Evolutionary conservation across 257 asterid species (phyloP).

Genomic region (Nicotiana obtusifolia): DNA sequence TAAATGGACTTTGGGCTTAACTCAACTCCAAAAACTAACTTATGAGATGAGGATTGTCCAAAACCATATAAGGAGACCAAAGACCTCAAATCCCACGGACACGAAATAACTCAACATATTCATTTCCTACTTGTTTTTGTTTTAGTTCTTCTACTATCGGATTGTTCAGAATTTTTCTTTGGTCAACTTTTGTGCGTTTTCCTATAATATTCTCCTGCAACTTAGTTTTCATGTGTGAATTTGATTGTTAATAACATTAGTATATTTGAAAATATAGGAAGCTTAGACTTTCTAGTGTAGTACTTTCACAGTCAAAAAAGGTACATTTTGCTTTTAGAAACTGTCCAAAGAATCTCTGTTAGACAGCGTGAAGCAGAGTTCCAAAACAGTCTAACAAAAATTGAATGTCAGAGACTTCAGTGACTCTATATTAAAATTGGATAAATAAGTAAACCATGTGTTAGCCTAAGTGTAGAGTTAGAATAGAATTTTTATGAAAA

Average conservation of each 20-base stretch:
- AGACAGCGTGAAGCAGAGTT: slow-evolving; percentile 1
- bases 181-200: neutral
- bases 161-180: neutral
- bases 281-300: neutral
- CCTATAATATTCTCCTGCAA: neutral
- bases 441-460: neutral
- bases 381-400: neutral
- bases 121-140: neutral
- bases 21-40: no score
- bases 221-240: neutral
- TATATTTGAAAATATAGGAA: no score
- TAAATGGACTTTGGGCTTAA: no score
- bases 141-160: neutral
- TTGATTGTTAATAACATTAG: neutral
- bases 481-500: neutral
- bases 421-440: neutral
- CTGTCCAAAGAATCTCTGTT: neutral
- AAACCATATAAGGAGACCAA: no score
- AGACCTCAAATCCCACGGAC: no score
- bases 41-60: no score
- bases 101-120: no score
- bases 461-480: neutral
- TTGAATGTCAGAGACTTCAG: neutral
- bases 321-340: neutral
- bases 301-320: slow-evolving; percentile 6